These are phyloP conservation scores for Epicoccum sorghinum DNA, from an alignment of 2,329 filamentous ascomycete species.

Conservation along the genomic window DNA sequence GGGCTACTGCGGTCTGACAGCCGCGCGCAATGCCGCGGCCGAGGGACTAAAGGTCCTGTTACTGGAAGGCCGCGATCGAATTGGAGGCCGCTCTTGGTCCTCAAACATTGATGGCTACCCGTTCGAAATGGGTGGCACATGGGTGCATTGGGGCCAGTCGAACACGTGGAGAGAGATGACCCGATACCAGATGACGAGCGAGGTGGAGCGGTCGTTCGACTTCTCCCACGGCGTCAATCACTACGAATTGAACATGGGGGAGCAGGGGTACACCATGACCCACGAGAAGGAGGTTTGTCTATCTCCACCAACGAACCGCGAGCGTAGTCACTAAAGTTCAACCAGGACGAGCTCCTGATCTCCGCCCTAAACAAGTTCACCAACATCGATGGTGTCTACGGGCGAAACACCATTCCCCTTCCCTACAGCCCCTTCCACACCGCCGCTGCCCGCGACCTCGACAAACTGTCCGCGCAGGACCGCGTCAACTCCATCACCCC, in stretches of 20 bases:
- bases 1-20: constrained; percentile 34
- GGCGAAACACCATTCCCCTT: constrained; percentile 49
- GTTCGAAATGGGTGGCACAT: constrained; percentile 53
- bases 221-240: constrained; percentile 53
- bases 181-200: constrained; percentile 51
- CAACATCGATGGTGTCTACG: constrained; percentile 54
- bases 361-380: constrained; percentile 51
- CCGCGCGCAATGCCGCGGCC: constrained; percentile 27
- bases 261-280: constrained; percentile 43
- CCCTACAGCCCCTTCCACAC: constrained; percentile 44
- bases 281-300: constrained; percentile 50
- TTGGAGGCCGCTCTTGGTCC: constrained; percentile 53
- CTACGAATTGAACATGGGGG: constrained; percentile 45
- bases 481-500: constrained; percentile 51
- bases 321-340: constrained; percentile 10
- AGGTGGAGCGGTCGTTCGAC: constrained; percentile 45
- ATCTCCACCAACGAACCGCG: background rate
- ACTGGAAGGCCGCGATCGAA: constrained; percentile 50
- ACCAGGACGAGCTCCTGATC: constrained; percentile 23
- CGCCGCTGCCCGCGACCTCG: constrained; percentile 13
- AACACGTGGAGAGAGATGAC: constrained; percentile 49
- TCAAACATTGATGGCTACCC: constrained; percentile 41
- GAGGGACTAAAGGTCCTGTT: constrained; percentile 39
- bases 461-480: constrained; percentile 46
- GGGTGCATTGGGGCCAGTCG: constrained; percentile 41